These are phyloP conservation scores for Fermentozyma sake DNA, from an alignment of 1,139 yeast genomes.

Conservation along the genomic window DNA sequence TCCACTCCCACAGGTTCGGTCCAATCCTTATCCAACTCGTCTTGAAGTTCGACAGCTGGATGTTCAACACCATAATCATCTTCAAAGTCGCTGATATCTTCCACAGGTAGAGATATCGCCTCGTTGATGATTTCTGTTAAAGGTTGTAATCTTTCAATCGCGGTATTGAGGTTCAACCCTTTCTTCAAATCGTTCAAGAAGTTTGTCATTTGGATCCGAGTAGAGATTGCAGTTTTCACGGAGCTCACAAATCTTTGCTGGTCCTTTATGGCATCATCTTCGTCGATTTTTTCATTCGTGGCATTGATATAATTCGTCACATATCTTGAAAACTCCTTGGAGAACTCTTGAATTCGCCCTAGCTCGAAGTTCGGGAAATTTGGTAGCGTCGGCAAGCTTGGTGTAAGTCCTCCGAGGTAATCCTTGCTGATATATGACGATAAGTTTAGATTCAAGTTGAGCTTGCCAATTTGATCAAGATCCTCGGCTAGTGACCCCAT, in stretches of 20 bases:
- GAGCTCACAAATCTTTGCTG: slow-evolving; percentile 19
- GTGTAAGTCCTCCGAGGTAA: slow-evolving; percentile 7
- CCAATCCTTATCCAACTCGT: slow-evolving; percentile 15
- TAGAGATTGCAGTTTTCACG: slow-evolving; percentile 35
- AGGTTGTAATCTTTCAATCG: slow-evolving; percentile 55
- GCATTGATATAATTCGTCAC: slow-evolving; percentile 22
- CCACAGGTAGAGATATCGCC: slow-evolving; percentile 48
- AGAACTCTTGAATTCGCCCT: slow-evolving; percentile 21
- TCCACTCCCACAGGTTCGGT: slow-evolving; percentile 58
- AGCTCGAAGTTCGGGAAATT: slow-evolving; percentile 18
- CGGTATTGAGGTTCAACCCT: slow-evolving; percentile 50
- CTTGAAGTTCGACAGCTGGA: slow-evolving; percentile 14
- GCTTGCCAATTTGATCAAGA: slow-evolving; percentile 43
- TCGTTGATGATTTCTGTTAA: slow-evolving; percentile 48
- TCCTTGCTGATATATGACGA: slow-evolving; percentile 13
- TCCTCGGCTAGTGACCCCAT: slow-evolving; percentile 37
- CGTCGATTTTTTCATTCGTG: slow-evolving; percentile 6
- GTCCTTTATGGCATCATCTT: slow-evolving; percentile 6
- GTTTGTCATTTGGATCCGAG: slow-evolving; percentile 45
- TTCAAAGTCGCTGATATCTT: slow-evolving; percentile 31
- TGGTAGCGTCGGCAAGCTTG: slow-evolving; percentile 17
- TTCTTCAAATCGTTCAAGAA: slow-evolving; percentile 47
- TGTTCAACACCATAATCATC: slow-evolving; percentile 14
- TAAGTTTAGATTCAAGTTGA: slow-evolving; percentile 18
- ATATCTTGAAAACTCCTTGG: slow-evolving; percentile 28